phyloP scores from a whole-genome alignment of 805 yeast genomes.

The Danielia oregonensis region DNA sequence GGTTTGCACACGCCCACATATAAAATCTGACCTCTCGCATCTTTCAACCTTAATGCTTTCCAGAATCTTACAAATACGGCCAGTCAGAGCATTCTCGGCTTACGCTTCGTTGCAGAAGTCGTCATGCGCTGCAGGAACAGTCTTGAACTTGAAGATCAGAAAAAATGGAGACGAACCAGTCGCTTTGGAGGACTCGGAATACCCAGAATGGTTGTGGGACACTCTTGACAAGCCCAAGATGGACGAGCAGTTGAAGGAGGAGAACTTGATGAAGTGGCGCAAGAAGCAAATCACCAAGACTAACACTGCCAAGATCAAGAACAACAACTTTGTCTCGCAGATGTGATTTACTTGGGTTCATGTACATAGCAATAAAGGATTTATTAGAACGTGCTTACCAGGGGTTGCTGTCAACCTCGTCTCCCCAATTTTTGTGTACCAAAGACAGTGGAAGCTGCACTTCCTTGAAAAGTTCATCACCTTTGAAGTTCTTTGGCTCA shows the following conservation, averaged over 20 bases:
- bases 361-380: slow-evolving; percentile 7
- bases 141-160: slow-evolving; percentile 64
- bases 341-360: slow-evolving; percentile 10
- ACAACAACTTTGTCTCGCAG: slow-evolving; percentile 66
- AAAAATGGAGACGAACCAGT: slow-evolving; percentile 84
- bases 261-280: slow-evolving; percentile 65
- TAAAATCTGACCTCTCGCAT: neutral
- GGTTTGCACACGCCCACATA: slow-evolving; percentile 4
- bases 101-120: slow-evolving; percentile 21
- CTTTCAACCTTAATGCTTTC: slow-evolving; percentile 1
- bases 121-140: slow-evolving; percentile 68
- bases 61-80: neutral
- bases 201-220: slow-evolving; percentile 95
- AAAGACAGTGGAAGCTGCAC: slow-evolving; percentile 46
- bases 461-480: slow-evolving; percentile 48
- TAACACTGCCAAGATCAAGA: slow-evolving; percentile 69
- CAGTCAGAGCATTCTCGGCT: slow-evolving; percentile 10
- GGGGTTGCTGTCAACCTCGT: slow-evolving; percentile 60
- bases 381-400: slow-evolving; percentile 42
- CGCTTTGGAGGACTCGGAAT: slow-evolving; percentile 82
- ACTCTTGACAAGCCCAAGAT: slow-evolving; percentile 67
- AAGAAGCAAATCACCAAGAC: slow-evolving; percentile 60
- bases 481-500: slow-evolving; percentile 24
- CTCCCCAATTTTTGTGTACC: slow-evolving; percentile 48
- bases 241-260: slow-evolving; percentile 50